Evolutionary conservation across 306 rosid species (phyloP).

Genomic region (Cicer arietinum): DNA sequence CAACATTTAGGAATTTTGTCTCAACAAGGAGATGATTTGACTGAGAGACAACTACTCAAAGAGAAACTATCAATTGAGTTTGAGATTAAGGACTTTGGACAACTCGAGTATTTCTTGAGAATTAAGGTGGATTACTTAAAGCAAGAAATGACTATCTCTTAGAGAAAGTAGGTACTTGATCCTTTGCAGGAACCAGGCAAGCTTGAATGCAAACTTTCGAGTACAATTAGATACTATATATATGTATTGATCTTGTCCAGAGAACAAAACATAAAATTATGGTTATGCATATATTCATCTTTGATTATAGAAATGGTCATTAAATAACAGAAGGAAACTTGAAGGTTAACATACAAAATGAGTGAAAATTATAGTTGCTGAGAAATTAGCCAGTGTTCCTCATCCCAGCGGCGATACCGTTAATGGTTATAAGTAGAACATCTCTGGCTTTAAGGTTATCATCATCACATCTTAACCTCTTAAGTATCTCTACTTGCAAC

Average conservation of each 20-base stretch:
- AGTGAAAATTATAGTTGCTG: conserved; percentile 25
- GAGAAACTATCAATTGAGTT: too few relatives aligned
- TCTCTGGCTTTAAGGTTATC: conserved; percentile 78
- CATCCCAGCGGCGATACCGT: conserved; percentile 99
- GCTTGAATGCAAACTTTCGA: too few relatives aligned
- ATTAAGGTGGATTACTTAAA: too few relatives aligned
- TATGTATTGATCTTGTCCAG: background rate
- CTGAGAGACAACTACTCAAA: too few relatives aligned
- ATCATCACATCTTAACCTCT: conserved; percentile 83
- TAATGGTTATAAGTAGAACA: conserved; percentile 85
- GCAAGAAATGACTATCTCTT: too few relatives aligned
- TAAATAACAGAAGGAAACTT: background rate
- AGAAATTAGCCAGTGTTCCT: conserved; percentile 75
- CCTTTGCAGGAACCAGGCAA: too few relatives aligned
- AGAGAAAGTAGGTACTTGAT: too few relatives aligned
- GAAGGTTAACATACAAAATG: background rate
- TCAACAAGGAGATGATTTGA: too few relatives aligned
- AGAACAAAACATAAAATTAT: background rate
- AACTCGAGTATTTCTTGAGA: too few relatives aligned
- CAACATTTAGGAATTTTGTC: too few relatives aligned
- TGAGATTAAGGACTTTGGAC: too few relatives aligned
- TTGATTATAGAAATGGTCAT: conserved; percentile 1
- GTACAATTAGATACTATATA: too few relatives aligned
- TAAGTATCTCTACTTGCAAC: conserved; percentile 90
- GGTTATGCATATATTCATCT: background rate